Evolutionary conservation across 2,329 filamentous ascomycete species (phyloP).

Genomic region (Periconia macrospinosa): DNA sequence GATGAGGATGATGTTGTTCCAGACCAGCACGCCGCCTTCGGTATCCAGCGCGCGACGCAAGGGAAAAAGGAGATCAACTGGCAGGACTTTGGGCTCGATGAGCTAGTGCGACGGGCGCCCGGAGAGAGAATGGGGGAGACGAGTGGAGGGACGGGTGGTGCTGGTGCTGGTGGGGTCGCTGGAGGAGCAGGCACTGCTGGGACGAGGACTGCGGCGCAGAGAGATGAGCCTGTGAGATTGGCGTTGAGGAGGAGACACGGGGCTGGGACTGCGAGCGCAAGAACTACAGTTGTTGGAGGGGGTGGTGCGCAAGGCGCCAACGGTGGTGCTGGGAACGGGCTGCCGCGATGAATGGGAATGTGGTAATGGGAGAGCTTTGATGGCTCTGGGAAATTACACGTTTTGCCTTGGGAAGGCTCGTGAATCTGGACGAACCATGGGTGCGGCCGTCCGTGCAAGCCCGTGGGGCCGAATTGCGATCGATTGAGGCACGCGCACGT

Average conservation of each 20-base stretch:
- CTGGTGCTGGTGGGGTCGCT: neutral
- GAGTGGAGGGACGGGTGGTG: conserved; percentile 3
- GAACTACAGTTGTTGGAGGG: conserved; percentile 5
- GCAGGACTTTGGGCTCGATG: conserved; percentile 75
- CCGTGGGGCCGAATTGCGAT: too few species aligned
- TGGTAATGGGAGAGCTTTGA: neutral
- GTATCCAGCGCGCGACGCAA: conserved; percentile 79
- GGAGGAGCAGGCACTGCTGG: neutral
- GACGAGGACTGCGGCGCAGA: conserved; percentile 7
- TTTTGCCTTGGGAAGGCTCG: too few species aligned
- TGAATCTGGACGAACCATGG: too few species aligned
- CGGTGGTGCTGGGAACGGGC: conserved; percentile 32
- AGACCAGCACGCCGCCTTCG: conserved; percentile 85
- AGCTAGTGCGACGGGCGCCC: conserved; percentile 69
- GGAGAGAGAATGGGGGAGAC: conserved; percentile 16
- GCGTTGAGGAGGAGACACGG: conserved; percentile 35
- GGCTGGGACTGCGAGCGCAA: conserved; percentile 16
- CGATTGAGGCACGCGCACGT: too few species aligned
- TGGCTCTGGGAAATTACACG: neutral
- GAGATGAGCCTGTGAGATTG: conserved; percentile 31
- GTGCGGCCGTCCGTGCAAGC: too few species aligned
- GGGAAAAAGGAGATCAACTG: conserved; percentile 71
- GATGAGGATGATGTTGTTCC: conserved; percentile 88
- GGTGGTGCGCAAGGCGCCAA: conserved; percentile 10
- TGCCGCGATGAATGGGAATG: conserved; percentile 31